Conservation (phyloP, 805 yeast genomes). For the Clavispora santaluciae region DNA sequence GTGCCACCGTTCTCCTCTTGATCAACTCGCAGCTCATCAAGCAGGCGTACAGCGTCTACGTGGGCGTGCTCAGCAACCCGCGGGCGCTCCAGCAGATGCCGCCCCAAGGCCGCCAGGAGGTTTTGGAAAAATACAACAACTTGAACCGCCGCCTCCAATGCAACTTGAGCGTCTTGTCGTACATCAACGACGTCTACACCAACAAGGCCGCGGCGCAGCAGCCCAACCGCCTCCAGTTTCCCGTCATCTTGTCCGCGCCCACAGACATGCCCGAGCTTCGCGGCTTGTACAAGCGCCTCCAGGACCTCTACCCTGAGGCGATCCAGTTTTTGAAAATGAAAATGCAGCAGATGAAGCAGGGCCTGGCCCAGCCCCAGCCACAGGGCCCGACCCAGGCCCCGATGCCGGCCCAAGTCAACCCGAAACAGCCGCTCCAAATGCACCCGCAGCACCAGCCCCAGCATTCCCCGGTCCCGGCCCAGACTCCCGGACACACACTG, state of each 20-base stretch:
- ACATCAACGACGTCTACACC: slow-evolving; percentile 36
- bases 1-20: slow-evolving; percentile 38
- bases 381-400: slow-evolving; percentile 12
- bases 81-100: slow-evolving; percentile 27
- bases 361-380: slow-evolving; percentile 15
- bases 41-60: slow-evolving; percentile 34
- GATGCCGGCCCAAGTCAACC: slow-evolving; percentile 4
- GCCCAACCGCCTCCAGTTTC: slow-evolving; percentile 28
- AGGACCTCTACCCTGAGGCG: slow-evolving; percentile 52
- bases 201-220: slow-evolving; percentile 23
- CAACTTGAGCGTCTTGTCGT: slow-evolving; percentile 36
- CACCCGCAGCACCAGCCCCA: slow-evolving; percentile 9
- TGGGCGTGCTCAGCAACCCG: slow-evolving; percentile 31
- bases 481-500: too few species aligned
- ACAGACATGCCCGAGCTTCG: slow-evolving; percentile 50
- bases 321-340: slow-evolving; percentile 34
- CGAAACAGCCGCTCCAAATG: slow-evolving; percentile 5
- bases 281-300: slow-evolving; percentile 42
- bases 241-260: slow-evolving; percentile 51
- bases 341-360: slow-evolving; percentile 34
- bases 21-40: slow-evolving; percentile 41
- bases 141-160: slow-evolving; percentile 40
- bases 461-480: too few species aligned
- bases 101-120: slow-evolving; percentile 28
- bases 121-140: slow-evolving; percentile 36